Evolutionary conservation across 306 rosid genomes (phyloP).

Genomic region (Medicago truncatula): DNA sequence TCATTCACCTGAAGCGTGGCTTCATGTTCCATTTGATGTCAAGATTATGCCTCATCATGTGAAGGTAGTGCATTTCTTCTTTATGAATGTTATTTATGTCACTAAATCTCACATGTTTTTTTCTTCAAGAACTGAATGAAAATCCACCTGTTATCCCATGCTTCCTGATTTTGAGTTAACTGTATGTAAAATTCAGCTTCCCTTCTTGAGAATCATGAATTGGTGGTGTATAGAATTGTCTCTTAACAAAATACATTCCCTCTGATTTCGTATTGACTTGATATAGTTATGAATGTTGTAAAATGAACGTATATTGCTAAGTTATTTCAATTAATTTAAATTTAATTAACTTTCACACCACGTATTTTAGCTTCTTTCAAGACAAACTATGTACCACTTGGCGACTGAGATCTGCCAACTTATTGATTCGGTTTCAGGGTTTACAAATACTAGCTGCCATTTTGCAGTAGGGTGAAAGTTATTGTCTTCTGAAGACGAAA

Average conservation of each 20-base stretch:
- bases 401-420: not conserved
- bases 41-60: constrained; percentile 98
- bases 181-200: constrained; percentile 19
- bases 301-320: constrained; percentile 3
- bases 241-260: constrained; percentile 3
- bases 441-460: not conserved
- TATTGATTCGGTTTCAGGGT: not conserved
- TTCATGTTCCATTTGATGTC: constrained; percentile 89
- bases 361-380: not conserved
- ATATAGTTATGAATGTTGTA: constrained; percentile 16
- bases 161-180: constrained; percentile 19
- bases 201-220: constrained; percentile 21
- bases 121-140: constrained; percentile 16
- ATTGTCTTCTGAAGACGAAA: not conserved
- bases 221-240: constrained; percentile 2
- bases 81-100: not conserved
- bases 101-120: constrained; percentile 10
- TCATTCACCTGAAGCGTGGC: constrained; percentile 92
- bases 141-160: constrained; percentile 19
- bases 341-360: not conserved
- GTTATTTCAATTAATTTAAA: no score
- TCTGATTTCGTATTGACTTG: constrained; percentile 7
- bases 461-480: not conserved
- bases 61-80: constrained; percentile 63
- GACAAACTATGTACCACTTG: not conserved